Percentiles rank a stretch among this genome's conserved stretches.
Conservation (phyloP, 2,329 filamentous ascomycete genomes). For the Fusarium fracticaudum region DNA sequence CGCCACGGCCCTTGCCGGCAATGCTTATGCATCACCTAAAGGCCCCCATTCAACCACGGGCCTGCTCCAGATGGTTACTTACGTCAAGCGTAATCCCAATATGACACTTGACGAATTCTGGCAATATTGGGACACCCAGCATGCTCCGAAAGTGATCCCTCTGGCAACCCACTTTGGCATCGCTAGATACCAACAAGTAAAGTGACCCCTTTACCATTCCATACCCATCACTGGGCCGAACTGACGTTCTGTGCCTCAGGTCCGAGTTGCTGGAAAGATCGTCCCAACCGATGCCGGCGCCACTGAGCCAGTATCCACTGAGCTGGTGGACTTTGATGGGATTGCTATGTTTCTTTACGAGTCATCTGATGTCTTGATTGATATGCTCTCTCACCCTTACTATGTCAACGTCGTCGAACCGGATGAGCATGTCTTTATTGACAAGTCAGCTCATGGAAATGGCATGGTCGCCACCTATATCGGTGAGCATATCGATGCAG, state of each 20-base stretch:
- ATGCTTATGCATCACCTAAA: not conserved
- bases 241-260: not conserved
- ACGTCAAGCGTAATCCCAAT: constrained; percentile 42
- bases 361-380: constrained; percentile 32
- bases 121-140: constrained; percentile 45
- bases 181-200: constrained; percentile 42
- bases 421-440: constrained; percentile 44
- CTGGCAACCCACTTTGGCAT: constrained; percentile 43
- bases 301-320: constrained; percentile 21
- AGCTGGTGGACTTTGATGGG: constrained; percentile 42
- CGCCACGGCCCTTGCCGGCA: not conserved
- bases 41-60: constrained; percentile 48
- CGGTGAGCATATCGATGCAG: constrained; percentile 39
- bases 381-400: constrained; percentile 44
- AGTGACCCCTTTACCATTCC: no score
- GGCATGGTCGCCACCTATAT: constrained; percentile 44
- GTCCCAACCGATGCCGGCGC: constrained; percentile 36
- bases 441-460: constrained; percentile 39
- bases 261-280: constrained; percentile 42
- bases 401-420: constrained; percentile 43
- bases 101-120: constrained; percentile 43
- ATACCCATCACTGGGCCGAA: no score
- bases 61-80: constrained; percentile 42
- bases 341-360: constrained; percentile 46
- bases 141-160: constrained; percentile 44